Conservation (phyloP, 139 green algal species). For the Picochlorum sp. region DNA sequence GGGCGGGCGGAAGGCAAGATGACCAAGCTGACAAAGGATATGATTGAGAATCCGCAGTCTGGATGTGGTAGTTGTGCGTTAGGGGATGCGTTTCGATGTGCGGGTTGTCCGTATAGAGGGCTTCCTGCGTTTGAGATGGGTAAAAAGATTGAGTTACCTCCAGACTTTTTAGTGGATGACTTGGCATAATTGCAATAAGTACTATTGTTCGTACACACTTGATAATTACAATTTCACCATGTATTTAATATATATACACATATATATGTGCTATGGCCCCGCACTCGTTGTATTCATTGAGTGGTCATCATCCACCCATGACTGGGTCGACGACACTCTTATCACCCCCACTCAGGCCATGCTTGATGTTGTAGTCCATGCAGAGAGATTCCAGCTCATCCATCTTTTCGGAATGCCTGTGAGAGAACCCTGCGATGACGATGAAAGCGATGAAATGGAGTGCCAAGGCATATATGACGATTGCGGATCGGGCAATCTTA, state of each 20-base stretch:
- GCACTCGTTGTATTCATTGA: too few relatives aligned
- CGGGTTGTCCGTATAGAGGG: constrained; percentile 85
- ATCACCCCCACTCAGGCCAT: constrained; percentile 4
- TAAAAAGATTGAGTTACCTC: constrained; percentile 73
- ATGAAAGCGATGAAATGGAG: constrained; percentile 73
- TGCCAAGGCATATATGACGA: constrained; percentile 74
- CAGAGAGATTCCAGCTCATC: constrained; percentile 22
- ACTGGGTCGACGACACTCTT: constrained; percentile 5
- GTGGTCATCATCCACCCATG: neutral
- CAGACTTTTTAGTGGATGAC: constrained; percentile 12
- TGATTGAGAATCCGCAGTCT: constrained; percentile 85
- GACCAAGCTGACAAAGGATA: constrained; percentile 68
- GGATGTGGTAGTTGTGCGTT: constrained; percentile 85
- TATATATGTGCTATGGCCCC: neutral
- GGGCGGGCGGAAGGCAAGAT: constrained; percentile 76
- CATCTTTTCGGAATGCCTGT: constrained; percentile 16
- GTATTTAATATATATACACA: neutral
- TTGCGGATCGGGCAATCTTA: constrained; percentile 16
- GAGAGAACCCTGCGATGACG: constrained; percentile 44
- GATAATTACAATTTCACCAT: neutral
- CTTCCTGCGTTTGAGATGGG: constrained; percentile 86
- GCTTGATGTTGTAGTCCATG: constrained; percentile 9
- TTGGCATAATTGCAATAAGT: neutral
- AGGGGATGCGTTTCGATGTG: constrained; percentile 93
- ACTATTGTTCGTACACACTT: too few relatives aligned